phyloP scores from a whole-genome alignment of 2,329 filamentous ascomycete genomes.

The Aaosphaeria pasadenensis region DNA sequence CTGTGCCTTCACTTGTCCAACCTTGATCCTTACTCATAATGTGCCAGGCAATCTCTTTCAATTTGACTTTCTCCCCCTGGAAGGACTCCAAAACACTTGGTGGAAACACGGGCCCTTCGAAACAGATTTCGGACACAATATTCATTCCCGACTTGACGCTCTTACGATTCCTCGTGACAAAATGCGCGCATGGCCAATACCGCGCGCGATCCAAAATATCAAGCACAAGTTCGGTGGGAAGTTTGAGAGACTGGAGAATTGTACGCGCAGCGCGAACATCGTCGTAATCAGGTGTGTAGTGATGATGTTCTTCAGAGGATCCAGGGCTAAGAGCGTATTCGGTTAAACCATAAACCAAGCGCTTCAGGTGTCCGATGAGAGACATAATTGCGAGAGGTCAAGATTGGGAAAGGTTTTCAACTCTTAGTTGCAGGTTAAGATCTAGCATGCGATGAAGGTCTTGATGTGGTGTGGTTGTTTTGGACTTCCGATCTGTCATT shows the following conservation, averaged over 20 bases:
- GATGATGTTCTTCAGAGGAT: too few relatives aligned
- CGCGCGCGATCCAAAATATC: conserved; percentile 22
- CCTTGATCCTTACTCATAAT: conserved; percentile 28
- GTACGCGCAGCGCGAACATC: conserved; percentile 21
- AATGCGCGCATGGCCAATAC: conserved; percentile 18
- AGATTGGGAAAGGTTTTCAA: too few relatives aligned
- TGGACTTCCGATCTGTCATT: too few relatives aligned
- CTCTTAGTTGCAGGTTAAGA: too few relatives aligned
- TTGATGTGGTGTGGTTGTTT: too few relatives aligned
- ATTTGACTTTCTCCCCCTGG: conserved; percentile 7
- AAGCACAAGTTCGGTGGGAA: conserved; percentile 30
- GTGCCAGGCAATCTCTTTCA: conserved; percentile 41
- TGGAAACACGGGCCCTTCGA: conserved; percentile 12
- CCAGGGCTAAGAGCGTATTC: too few relatives aligned
- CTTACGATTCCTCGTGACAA: conserved; percentile 3
- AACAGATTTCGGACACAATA: conserved; percentile 6
- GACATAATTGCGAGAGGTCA: too few relatives aligned
- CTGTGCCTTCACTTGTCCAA: conserved; percentile 25
- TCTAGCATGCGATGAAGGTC: too few relatives aligned
- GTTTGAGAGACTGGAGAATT: conserved; percentile 14
- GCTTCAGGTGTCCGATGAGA: too few relatives aligned
- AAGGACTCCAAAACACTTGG: conserved; percentile 4
- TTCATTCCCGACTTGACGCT: too few relatives aligned
- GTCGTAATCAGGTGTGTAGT: conserved; percentile 7
- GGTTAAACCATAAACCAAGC: too few relatives aligned